Conservation (phyloP, 306 rosid species). For the Alnus glutinosa region DNA sequence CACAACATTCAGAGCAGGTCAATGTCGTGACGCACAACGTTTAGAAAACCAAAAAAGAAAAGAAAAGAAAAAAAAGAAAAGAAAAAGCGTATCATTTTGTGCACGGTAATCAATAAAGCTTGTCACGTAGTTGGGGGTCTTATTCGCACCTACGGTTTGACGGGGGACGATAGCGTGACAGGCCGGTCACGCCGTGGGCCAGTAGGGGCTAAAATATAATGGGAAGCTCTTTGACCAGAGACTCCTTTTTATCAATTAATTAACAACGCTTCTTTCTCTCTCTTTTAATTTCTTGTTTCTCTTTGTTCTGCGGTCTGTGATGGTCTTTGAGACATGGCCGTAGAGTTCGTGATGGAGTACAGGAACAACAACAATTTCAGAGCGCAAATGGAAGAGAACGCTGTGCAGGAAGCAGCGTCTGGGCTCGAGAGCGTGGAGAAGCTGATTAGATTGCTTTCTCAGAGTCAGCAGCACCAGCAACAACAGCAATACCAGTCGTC, state of each 20-base stretch:
- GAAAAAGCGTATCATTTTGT: not conserved
- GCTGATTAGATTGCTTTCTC: constrained; percentile 42
- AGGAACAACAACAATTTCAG: constrained; percentile 20
- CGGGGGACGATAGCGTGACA: constrained; percentile 57
- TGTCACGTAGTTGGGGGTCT: constrained; percentile 38
- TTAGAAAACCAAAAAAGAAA: not conserved
- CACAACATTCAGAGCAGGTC: constrained; percentile 27
- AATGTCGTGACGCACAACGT: constrained; percentile 16
- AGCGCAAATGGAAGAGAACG: constrained; percentile 44
- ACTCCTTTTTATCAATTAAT: constrained; percentile 16
- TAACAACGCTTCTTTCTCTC: constrained; percentile 27
- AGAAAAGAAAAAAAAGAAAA: not conserved
- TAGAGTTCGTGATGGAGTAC: constrained; percentile 54
- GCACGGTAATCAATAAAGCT: constrained; percentile 19
- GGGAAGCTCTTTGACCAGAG: constrained; percentile 59
- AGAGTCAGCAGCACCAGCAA: constrained; percentile 26
- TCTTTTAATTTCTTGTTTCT: not conserved
- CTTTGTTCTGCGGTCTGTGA: not conserved
- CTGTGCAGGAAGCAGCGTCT: constrained; percentile 63
- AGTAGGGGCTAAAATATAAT: not conserved
- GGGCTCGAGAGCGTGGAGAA: constrained; percentile 62
- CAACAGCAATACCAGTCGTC: constrained; percentile 26
- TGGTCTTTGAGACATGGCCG: constrained; percentile 61
- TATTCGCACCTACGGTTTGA: constrained; percentile 44
- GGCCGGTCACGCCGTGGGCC: constrained; percentile 52